phyloP scores from a whole-genome alignment of 2,329 filamentous ascomycete species.

The Clonostachys rosea region DNA sequence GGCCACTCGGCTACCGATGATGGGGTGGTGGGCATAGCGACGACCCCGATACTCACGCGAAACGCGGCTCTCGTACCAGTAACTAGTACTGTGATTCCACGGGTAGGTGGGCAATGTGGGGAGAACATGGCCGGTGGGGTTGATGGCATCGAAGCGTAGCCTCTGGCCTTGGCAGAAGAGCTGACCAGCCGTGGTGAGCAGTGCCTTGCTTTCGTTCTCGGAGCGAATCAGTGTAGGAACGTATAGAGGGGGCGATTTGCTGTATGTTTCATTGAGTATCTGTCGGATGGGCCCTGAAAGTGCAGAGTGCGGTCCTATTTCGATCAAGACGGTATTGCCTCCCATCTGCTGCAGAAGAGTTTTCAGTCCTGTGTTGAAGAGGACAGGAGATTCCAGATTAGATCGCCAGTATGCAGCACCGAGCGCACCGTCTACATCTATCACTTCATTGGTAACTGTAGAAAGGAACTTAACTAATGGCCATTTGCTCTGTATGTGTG shows the following conservation, averaged over 20 bases:
- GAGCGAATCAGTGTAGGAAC: constrained; percentile 13
- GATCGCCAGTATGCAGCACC: constrained; percentile 10
- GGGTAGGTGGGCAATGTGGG: constrained; percentile 26
- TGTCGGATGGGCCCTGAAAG: constrained; percentile 31
- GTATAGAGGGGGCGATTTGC: constrained; percentile 14
- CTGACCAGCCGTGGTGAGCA: constrained; percentile 30
- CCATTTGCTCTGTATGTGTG: no score
- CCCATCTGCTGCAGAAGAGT: constrained; percentile 14
- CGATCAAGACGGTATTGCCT: constrained; percentile 12
- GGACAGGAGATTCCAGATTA: constrained; percentile 9
- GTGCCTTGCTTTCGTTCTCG: constrained; percentile 18
- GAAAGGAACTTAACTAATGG: neutral
- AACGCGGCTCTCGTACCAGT: constrained; percentile 18
- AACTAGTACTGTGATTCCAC: constrained; percentile 28
- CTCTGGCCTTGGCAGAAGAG: neutral
- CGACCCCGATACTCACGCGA: constrained; percentile 3
- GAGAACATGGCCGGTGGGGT: constrained; percentile 26
- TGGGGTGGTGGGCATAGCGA: constrained; percentile 9
- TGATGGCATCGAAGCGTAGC: constrained; percentile 12
- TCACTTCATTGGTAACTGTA: neutral
- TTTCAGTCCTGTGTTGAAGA: constrained; percentile 1
- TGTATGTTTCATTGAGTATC: constrained; percentile 22
- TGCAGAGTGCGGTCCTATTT: constrained; percentile 30
- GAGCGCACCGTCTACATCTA: neutral
- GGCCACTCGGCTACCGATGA: constrained; percentile 11